Evolutionary conservation across 371 early-diverging fungal species (phyloP).

Genomic region (Apophysomyces elegans): DNA sequence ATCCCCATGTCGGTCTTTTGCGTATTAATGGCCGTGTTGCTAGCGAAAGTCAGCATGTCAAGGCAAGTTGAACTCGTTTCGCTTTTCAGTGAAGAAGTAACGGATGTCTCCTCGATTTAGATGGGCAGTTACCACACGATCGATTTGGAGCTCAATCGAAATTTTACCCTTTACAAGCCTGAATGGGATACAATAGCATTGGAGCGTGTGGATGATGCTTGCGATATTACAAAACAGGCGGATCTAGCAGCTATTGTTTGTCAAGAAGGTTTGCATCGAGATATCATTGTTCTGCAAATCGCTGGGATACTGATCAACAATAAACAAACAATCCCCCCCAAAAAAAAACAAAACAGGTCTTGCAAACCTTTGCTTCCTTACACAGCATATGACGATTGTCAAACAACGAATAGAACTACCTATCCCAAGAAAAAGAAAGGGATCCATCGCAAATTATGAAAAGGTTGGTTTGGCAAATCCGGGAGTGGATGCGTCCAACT

Average conservation of each 20-base stretch:
- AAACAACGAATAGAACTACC: conserved; percentile 90
- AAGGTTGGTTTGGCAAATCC: conserved; percentile 57
- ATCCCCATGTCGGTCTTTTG: conserved; percentile 82
- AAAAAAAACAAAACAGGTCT: conserved; percentile 51
- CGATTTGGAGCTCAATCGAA: conserved; percentile 89
- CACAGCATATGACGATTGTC: conserved; percentile 94
- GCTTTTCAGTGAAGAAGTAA: background rate
- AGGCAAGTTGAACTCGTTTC: conserved; percentile 52
- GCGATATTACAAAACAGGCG: conserved; percentile 90
- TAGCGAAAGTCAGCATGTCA: conserved; percentile 88
- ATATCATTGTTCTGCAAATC: background rate
- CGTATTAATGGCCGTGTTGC: conserved; percentile 90
- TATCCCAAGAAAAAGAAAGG: conserved; percentile 92
- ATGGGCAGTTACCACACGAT: conserved; percentile 95
- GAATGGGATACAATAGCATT: conserved; percentile 95
- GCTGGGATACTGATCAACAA: background rate
- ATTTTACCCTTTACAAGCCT: conserved; percentile 84
- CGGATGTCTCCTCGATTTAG: conserved; percentile 41
- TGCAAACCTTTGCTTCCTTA: conserved; percentile 92
- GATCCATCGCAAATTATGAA: conserved; percentile 86
- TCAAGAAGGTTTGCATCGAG: conserved; percentile 73
- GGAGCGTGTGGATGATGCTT: conserved; percentile 87
- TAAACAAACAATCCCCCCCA: too few species aligned
- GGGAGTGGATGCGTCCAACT: too few species aligned
- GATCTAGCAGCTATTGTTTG: conserved; percentile 95